Conservation (phyloP, 2,329 filamentous ascomycete species). For the Monilinia polystroma region DNA sequence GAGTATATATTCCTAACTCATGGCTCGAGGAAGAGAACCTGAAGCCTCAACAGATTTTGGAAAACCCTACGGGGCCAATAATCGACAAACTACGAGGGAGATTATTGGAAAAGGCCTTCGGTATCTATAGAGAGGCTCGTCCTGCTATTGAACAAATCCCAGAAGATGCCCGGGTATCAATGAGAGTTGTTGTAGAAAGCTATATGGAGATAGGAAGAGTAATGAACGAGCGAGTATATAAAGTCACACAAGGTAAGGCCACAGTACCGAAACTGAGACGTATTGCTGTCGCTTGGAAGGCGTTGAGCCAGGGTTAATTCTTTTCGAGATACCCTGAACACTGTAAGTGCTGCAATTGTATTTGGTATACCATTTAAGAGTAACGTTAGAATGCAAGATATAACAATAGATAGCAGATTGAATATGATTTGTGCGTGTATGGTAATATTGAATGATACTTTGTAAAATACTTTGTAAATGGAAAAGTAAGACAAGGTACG, state of each 20-base stretch:
- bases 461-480: not conserved
- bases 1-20: conserved; percentile 65
- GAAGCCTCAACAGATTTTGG: conserved; percentile 54
- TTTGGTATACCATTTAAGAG: not conserved
- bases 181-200: conserved; percentile 69
- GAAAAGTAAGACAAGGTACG: not conserved
- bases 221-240: conserved; percentile 46
- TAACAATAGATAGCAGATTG: not conserved
- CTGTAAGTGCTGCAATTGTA: not conserved
- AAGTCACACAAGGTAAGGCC: conserved; percentile 45
- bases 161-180: conserved; percentile 57
- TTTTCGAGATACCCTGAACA: conserved; percentile 7
- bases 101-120: conserved; percentile 61
- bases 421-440: not conserved
- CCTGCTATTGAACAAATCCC: conserved; percentile 62
- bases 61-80: conserved; percentile 47
- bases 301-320: conserved; percentile 43
- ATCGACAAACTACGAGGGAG: conserved; percentile 52
- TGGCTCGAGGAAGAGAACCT: conserved; percentile 63
- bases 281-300: conserved; percentile 57
- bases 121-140: conserved; percentile 55
- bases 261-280: conserved; percentile 49
- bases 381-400: no score
- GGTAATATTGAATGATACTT: not conserved
- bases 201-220: conserved; percentile 74